These are phyloP conservation scores for Setomelanomma holmii DNA, from an alignment of 2,329 filamentous ascomycete species.

Conservation along the genomic window DNA sequence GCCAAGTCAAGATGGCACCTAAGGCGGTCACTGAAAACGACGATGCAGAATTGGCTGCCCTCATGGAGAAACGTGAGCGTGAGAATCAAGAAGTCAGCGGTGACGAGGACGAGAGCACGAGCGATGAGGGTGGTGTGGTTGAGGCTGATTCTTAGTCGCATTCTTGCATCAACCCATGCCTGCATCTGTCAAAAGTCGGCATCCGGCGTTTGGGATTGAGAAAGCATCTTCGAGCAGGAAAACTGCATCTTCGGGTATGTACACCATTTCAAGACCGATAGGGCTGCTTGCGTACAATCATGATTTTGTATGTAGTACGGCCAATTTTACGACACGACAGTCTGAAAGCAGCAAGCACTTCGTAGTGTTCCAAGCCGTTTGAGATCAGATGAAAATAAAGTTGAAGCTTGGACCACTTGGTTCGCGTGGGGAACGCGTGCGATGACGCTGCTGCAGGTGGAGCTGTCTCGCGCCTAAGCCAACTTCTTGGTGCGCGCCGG, in stretches of 20 bases:
- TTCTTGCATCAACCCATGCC: conserved; percentile 15
- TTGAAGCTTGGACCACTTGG: conserved; percentile 19
- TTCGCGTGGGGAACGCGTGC: conserved; percentile 13
- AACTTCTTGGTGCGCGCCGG: conserved; percentile 20
- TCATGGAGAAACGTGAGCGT: conserved; percentile 98
- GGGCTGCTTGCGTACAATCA: too few relatives aligned
- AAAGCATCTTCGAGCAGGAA: not conserved
- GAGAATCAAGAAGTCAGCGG: conserved; percentile 98
- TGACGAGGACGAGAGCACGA: conserved; percentile 95
- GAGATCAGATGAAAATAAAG: not conserved
- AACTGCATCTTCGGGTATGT: not conserved
- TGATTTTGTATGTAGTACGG: too few relatives aligned
- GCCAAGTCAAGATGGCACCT: conserved; percentile 95
- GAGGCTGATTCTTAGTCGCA: conserved; percentile 43
- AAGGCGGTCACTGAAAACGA: conserved; percentile 99
- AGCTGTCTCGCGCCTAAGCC: conserved; percentile 12
- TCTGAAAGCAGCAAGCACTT: too few relatives aligned
- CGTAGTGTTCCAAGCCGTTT: not conserved
- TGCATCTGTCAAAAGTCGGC: conserved; percentile 33
- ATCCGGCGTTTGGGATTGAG: conserved; percentile 32
- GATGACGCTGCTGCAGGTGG: conserved; percentile 20
- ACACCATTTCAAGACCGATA: not conserved
- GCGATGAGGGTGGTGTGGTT: conserved; percentile 75
- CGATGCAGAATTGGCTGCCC: conserved; percentile 92
- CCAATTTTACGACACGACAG: too few relatives aligned